phyloP scores from a whole-genome alignment of 148 eudicot genomes.

The Rhododendron simsii region DNA sequence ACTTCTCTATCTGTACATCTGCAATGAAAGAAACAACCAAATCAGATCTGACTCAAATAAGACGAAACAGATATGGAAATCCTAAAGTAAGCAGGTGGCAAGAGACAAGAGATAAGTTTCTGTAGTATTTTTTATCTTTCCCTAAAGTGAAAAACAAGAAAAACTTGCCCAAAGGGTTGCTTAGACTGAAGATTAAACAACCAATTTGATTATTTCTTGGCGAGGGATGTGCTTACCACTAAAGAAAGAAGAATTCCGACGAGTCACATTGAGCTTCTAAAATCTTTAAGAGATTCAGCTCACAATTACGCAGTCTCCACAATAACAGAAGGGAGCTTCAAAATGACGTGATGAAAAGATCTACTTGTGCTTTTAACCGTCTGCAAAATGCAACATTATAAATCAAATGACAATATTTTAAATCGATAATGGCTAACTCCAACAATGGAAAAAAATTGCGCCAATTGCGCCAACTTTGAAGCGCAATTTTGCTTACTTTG shows the following conservation, averaged over 20 bases:
- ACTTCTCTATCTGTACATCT: constrained; percentile 13
- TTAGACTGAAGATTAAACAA: background rate
- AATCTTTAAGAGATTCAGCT: constrained; percentile 4
- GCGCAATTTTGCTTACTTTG: background rate
- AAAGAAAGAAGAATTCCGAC: background rate
- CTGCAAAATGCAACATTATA: background rate
- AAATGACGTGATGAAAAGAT: background rate
- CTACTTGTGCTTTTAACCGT: background rate
- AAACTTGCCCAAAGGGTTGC: background rate
- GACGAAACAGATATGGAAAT: background rate
- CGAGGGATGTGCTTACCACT: constrained; percentile 4
- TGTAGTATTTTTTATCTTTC: background rate
- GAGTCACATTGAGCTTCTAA: constrained; percentile 1
- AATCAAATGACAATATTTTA: background rate
- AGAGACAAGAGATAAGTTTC: background rate
- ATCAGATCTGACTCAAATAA: background rate
- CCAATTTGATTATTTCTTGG: background rate
- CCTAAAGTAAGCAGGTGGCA: background rate
- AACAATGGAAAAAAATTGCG: background rate
- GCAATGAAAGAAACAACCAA: background rate
- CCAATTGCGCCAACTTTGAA: background rate
- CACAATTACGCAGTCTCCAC: background rate
- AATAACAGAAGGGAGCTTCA: constrained; percentile 6
- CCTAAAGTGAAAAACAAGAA: background rate
- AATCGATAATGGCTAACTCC: background rate